Base-by-base conservation (phyloP, 139 green algal genomes). In the Picochlorum sp. region DNA sequence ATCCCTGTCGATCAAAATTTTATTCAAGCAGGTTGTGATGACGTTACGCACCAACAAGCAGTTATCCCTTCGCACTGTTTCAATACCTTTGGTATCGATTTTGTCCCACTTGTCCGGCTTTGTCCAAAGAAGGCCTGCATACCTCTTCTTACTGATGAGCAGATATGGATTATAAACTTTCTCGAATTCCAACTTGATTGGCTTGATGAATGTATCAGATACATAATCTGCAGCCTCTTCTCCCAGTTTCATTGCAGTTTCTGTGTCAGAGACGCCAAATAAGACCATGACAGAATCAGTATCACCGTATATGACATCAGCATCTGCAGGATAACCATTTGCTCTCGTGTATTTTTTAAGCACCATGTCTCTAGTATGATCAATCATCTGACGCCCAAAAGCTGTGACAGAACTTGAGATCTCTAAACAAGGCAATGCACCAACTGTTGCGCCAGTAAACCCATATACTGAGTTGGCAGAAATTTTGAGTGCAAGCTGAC, bases 81-180 rank as follows among this genome's bases (percentile, higher is more conserved):
- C 94, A 57, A 99, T 98, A 54, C 94, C 93, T 79, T 97, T 97
- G 72, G 83, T 90, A 83, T 98, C 92, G 81, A 98, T 98, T 78
- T 98, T 98, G 82, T 97, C 92, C 52, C 78, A 85, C 44, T 84
- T 86, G 16, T 95, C 85, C 3, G 92, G 88, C n/a, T 82, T 83
- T 31, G 91, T 97, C 90, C 91, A 99, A 63, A 96, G 79, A 68
- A 99, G 81, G 21, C 94, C 94, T 0, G 94, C 94, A 73, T 99
- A 99, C 11, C 94, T 83, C 83, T 99, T 99, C 85, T 99, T 99
- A 83, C 80, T 93, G 83, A 99, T 97, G 3, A 99, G 86, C 69
- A 99, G 85, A 83, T 98, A 98, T 3, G 94, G 94, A 72, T 80
- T 96, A 80, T 99, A 99, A 23, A 97, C 88, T 85, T 99, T 99